A percentile compares a stretch with the other conserved stretches of the same genome.
phyloP scores from a whole-genome alignment of 345 rosid genomes.

The Acer negundo region DNA sequence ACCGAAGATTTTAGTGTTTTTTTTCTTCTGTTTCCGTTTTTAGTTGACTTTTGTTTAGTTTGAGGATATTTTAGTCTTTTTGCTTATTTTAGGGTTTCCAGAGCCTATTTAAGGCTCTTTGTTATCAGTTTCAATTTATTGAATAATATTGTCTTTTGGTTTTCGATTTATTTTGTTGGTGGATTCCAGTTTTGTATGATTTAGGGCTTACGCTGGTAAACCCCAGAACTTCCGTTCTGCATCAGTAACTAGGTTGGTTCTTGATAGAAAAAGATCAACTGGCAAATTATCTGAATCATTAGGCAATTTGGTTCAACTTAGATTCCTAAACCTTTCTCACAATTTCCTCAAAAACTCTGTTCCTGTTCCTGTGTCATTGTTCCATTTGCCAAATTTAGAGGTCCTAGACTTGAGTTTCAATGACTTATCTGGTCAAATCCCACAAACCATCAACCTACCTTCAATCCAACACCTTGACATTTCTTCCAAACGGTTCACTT shows the following conservation, averaged over 20 bases:
- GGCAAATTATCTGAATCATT: conserved; percentile 58
- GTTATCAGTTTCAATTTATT: too few species aligned
- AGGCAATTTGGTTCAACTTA: conserved; percentile 45
- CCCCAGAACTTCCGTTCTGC: too few species aligned
- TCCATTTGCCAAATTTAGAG: conserved; percentile 41
- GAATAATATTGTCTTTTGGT: too few species aligned
- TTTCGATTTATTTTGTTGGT: too few species aligned
- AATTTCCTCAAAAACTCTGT: conserved; percentile 49
- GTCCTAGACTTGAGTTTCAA: conserved; percentile 63
- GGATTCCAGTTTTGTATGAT: too few species aligned
- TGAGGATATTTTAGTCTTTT: too few species aligned
- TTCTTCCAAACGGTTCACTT: conserved; percentile 52
- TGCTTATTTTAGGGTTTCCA: too few species aligned
- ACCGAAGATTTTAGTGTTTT: too few species aligned
- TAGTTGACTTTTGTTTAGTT: too few species aligned
- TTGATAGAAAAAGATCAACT: conserved; percentile 33
- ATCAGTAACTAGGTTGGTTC: conserved; percentile 45
- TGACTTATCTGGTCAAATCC: conserved; percentile 49
- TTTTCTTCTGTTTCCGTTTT: too few species aligned
- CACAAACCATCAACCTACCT: conserved; percentile 44
- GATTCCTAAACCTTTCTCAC: conserved; percentile 55
- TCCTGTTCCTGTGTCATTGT: conserved; percentile 61
- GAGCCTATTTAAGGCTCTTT: too few species aligned
- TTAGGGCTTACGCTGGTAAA: too few species aligned
- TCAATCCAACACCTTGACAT: conserved; percentile 43